phyloP scores from a whole-genome alignment of 441 rosid genomes.

The Dalechampia spathulata region DNA sequence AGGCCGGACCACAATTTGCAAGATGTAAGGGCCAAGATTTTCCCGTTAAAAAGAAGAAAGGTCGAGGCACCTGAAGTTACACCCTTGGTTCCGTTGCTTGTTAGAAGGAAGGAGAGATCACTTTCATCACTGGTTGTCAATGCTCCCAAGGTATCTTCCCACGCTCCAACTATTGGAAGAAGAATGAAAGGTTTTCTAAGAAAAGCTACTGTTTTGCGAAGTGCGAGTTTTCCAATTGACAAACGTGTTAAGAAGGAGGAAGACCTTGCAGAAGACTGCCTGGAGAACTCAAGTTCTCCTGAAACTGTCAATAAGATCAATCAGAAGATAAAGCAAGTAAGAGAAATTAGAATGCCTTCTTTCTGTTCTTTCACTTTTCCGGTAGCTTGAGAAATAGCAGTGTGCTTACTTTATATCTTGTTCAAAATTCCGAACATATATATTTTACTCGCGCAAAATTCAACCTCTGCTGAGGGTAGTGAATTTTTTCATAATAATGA shows the following conservation, averaged over 20 bases:
- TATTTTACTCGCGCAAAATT: conserved; percentile 31
- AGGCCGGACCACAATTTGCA: conserved; percentile 78
- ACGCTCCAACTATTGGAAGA: conserved; percentile 43
- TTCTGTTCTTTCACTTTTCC: conserved; percentile 4
- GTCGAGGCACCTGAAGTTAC: conserved; percentile 43
- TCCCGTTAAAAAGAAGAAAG: conserved; percentile 58
- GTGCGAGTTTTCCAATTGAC: conserved; percentile 30
- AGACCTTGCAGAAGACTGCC: conserved; percentile 34
- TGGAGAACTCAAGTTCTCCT: conserved; percentile 37
- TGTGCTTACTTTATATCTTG: conserved; percentile 23
- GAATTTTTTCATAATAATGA: conserved; percentile 27
- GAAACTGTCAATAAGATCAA: conserved; percentile 30
- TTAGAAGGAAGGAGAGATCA: conserved; percentile 61
- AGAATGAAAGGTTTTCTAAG: conserved; percentile 41
- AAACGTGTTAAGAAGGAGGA: conserved; percentile 46
- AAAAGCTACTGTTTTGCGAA: conserved; percentile 40
- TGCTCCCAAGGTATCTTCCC: conserved; percentile 48
- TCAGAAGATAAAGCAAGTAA: conserved; percentile 39
- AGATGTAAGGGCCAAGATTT: conserved; percentile 62
- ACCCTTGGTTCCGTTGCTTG: conserved; percentile 35
- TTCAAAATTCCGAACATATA: conserved; percentile 11
- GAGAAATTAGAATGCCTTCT: conserved; percentile 9
- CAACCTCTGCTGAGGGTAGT: conserved; percentile 49
- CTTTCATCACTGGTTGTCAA: conserved; percentile 57
- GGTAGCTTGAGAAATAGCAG: conserved; percentile 6